phyloP scores from a whole-genome alignment of 805 yeast genomes.

The Pichia californica region DNA sequence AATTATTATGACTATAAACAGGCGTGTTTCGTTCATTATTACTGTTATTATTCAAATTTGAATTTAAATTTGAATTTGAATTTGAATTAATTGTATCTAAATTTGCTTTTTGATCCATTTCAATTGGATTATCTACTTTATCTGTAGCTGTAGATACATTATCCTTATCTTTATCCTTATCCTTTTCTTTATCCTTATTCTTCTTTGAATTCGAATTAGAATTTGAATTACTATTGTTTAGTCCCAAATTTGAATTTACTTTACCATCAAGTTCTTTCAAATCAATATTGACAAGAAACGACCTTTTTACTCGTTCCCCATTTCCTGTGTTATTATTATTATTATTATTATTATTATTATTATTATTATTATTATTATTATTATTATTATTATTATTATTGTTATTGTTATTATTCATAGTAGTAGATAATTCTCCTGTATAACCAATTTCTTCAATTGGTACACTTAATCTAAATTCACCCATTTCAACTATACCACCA shows the following conservation, averaged over 20 bases:
- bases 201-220: no score
- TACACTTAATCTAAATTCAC: conserved; percentile 37
- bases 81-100: background rate
- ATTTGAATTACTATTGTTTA: background rate
- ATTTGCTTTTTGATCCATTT: background rate
- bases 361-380: conserved; percentile 36
- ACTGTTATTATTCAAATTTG: background rate
- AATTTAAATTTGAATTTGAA: background rate
- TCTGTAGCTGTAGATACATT: no score
- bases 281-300: conserved; percentile 37
- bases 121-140: no score
- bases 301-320: conserved; percentile 27
- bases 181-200: no score
- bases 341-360: conserved; percentile 29
- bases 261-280: conserved; percentile 36
- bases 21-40: background rate
- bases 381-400: no score
- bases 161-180: no score
- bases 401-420: no score
- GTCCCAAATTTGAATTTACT: background rate
- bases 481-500: conserved; percentile 27
- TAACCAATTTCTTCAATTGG: conserved; percentile 32
- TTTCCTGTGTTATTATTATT: background rate
- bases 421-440: conserved; percentile 32
- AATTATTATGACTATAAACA: background rate